phyloP scores from a whole-genome alignment of 2,329 filamentous ascomycete genomes.

The Myriosclerotinia scirpicola region DNA sequence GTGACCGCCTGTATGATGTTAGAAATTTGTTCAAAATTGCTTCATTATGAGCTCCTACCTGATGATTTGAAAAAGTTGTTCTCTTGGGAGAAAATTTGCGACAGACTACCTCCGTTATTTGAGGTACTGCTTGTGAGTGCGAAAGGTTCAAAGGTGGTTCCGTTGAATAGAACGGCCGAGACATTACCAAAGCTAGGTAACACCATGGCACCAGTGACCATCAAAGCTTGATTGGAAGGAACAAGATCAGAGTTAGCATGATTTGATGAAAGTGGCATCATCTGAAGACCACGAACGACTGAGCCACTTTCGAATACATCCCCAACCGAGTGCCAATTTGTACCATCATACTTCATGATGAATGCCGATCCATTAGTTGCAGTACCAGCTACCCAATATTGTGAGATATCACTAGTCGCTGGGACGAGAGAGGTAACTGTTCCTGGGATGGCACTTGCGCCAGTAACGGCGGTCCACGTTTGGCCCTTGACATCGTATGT shows the following conservation, averaged over 20 bases:
- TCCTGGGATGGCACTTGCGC: conserved; percentile 69
- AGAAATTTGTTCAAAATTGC: conserved; percentile 29
- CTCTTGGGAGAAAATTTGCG: conserved; percentile 80
- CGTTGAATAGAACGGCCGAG: conserved; percentile 86
- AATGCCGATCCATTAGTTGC: conserved; percentile 68
- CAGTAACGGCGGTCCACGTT: conserved; percentile 64
- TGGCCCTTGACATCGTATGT: conserved; percentile 68
- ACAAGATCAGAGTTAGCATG: conserved; percentile 68
- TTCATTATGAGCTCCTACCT: conserved; percentile 50
- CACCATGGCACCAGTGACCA: conserved; percentile 81
- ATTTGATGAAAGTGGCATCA: conserved; percentile 68
- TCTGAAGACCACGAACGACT: conserved; percentile 74
- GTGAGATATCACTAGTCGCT: conserved; percentile 67
- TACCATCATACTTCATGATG: conserved; percentile 79
- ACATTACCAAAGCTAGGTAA: conserved; percentile 75
- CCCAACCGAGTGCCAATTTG: conserved; percentile 65
- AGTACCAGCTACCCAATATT: conserved; percentile 81
- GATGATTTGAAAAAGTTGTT: conserved; percentile 68
- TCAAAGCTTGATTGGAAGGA: conserved; percentile 65
- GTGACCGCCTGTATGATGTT: conserved; percentile 48
- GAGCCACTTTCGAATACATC: conserved; percentile 64
- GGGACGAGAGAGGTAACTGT: conserved; percentile 74
- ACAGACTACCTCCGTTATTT: conserved; percentile 70
- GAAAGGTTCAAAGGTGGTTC: conserved; percentile 74
- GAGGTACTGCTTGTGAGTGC: conserved; percentile 70